phyloP scores from a whole-genome alignment of 1,139 yeast genomes.

The Meyerozyma guilliermondii region DNA sequence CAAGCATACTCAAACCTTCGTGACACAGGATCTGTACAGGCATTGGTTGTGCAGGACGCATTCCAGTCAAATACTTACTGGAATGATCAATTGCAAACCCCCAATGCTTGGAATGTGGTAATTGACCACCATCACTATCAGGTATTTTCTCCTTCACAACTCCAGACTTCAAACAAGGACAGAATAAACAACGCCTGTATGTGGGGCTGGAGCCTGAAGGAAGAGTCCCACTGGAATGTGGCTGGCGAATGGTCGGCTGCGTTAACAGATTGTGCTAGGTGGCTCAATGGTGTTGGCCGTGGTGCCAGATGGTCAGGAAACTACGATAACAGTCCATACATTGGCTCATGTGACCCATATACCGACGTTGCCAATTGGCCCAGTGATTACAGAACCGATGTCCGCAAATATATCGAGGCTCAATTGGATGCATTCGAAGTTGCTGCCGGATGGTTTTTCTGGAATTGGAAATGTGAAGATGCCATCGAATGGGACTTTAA shows the following conservation, averaged over 20 bases:
- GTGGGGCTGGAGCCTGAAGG: constrained; percentile 46
- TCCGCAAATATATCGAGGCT: constrained; percentile 77
- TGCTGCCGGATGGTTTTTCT: constrained; percentile 78
- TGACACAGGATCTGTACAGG: constrained; percentile 41
- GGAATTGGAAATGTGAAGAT: constrained; percentile 89
- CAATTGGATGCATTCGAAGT: constrained; percentile 81
- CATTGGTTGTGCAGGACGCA: constrained; percentile 68
- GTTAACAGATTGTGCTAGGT: constrained; percentile 83
- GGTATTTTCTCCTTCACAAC: constrained; percentile 66
- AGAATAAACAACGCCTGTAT: constrained; percentile 62
- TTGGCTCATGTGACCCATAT: constrained; percentile 63
- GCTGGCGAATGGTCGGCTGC: constrained; percentile 96
- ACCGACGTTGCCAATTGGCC: constrained; percentile 60
- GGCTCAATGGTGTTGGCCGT: constrained; percentile 88
- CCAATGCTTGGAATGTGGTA: constrained; percentile 54
- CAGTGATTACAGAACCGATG: constrained; percentile 46
- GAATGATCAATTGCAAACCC: constrained; percentile 44
- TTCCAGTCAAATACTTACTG: constrained; percentile 57
- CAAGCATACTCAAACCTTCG: constrained; percentile 54
- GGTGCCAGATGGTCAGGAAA: constrained; percentile 86
- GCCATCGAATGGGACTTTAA: constrained; percentile 85
- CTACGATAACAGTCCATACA: constrained; percentile 42
- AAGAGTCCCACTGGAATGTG: constrained; percentile 69
- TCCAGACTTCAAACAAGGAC: constrained; percentile 50
- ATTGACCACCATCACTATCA: constrained; percentile 92